Evolutionary conservation across 495 filamentous ascomycete genomes (phyloP).

Genomic region (Entonaema liquescens): DNA sequence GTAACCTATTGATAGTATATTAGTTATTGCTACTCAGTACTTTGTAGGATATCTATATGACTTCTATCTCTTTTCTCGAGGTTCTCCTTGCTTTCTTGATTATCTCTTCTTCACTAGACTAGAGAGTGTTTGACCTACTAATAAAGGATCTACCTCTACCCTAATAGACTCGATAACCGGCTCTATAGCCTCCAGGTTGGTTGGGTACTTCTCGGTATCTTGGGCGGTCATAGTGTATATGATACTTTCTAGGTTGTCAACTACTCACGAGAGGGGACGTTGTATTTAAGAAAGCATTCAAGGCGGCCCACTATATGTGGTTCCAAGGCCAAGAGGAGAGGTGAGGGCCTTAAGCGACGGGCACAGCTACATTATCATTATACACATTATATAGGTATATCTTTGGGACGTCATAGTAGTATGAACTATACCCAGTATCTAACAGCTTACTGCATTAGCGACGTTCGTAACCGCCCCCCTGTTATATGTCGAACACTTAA

Average conservation of each 20-base stretch:
- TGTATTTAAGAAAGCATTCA: not conserved
- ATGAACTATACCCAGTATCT: not conserved
- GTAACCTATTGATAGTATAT: slow-evolving; percentile 12
- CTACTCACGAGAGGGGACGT: not conserved
- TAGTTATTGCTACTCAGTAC: not conserved
- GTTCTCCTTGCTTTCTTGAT: not conserved
- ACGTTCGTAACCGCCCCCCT: not conserved
- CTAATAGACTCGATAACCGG: not conserved
- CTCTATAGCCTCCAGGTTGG: not conserved
- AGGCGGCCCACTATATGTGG: not conserved
- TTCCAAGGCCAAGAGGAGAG: not conserved
- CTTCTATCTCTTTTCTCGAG: not conserved
- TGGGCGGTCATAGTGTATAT: slow-evolving; percentile 3
- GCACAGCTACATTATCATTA: not conserved
- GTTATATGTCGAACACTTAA: not conserved
- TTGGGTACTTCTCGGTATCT: not conserved
- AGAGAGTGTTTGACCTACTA: not conserved
- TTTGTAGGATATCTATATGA: not conserved
- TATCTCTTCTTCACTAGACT: not conserved
- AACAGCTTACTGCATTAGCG: not conserved
- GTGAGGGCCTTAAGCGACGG: not conserved
- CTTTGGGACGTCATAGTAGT: not conserved
- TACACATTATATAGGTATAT: not conserved
- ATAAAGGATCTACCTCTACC: slow-evolving; percentile 6
- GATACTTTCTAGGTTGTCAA: not conserved